phyloP scores from a whole-genome alignment of 169 alveolate species.

The Pseudocohnilembus persalinus region DNA sequence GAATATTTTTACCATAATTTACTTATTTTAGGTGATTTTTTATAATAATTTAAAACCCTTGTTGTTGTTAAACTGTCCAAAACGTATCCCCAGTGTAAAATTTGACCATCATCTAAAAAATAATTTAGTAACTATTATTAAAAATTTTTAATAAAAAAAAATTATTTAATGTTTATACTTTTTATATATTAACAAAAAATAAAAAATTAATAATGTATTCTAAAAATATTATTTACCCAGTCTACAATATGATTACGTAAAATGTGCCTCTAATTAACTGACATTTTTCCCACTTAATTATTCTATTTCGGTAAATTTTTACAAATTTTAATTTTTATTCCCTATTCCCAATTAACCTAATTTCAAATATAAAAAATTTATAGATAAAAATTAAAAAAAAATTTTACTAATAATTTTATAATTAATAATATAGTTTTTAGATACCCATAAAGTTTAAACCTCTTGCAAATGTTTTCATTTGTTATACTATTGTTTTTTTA shows the following conservation, averaged over 20 bases:
- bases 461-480: slow-evolving; percentile 42
- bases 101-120: slow-evolving; percentile 35
- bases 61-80: slow-evolving; percentile 38
- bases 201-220: too few relatives aligned
- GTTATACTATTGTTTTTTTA: background rate
- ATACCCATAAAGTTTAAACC: slow-evolving; percentile 52
- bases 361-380: background rate
- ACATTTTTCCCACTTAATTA: slow-evolving; percentile 17
- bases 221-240: too few relatives aligned
- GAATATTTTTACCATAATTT: slow-evolving; percentile 42
- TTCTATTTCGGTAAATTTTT: slow-evolving; percentile 5
- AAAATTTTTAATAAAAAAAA: too few relatives aligned
- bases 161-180: background rate
- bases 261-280: slow-evolving; percentile 32
- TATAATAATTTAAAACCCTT: slow-evolving; percentile 39
- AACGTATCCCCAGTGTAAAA: slow-evolving; percentile 46
- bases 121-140: background rate
- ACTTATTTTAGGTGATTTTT: slow-evolving; percentile 24
- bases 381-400: too few relatives aligned
- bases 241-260: slow-evolving; percentile 32
- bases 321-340: slow-evolving; percentile 12
- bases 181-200: too few relatives aligned
- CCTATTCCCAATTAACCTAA: slow-evolving; percentile 31
- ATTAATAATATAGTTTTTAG: background rate
- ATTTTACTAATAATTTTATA: background rate